Conservation (phyloP, 2,329 filamentous ascomycete species). For the Alternaria conjuncta region DNA sequence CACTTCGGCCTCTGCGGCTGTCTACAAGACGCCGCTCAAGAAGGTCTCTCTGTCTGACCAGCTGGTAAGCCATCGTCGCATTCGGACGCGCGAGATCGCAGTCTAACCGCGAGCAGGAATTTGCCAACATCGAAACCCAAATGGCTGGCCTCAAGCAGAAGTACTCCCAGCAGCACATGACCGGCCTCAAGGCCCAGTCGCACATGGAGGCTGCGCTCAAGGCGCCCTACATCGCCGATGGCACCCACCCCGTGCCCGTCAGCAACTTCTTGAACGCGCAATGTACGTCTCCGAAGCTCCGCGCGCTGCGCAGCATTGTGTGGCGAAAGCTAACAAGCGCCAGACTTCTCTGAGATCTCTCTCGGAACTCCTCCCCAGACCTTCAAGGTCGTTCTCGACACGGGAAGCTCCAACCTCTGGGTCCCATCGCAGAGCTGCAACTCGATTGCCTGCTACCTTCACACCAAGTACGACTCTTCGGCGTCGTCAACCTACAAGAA, state of each 20-base stretch:
- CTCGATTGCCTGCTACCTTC: slow-evolving; percentile 97
- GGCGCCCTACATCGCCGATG: slow-evolving; percentile 69
- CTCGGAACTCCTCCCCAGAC: slow-evolving; percentile 89
- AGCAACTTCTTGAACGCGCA: slow-evolving; percentile 99
- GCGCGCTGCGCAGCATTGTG: neutral
- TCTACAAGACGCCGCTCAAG: slow-evolving; percentile 97
- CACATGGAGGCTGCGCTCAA: slow-evolving; percentile 82
- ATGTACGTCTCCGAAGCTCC: slow-evolving; percentile 67
- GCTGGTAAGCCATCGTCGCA: slow-evolving; percentile 68
- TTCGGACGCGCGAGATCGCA: slow-evolving; percentile 6
- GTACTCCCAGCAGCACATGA: slow-evolving; percentile 70
- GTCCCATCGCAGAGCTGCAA: slow-evolving; percentile 88
- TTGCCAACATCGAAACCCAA: slow-evolving; percentile 80
- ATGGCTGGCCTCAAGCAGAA: slow-evolving; percentile 88
- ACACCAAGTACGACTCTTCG: slow-evolving; percentile 93
- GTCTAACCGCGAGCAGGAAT: slow-evolving; percentile 60
- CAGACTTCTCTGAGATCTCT: slow-evolving; percentile 93
- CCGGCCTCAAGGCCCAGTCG: slow-evolving; percentile 72
- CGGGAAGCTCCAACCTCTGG: slow-evolving; percentile 98
- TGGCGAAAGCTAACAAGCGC: slow-evolving; percentile 24
- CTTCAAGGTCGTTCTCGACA: slow-evolving; percentile 99
- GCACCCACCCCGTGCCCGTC: slow-evolving; percentile 81
- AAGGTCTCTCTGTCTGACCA: slow-evolving; percentile 93
- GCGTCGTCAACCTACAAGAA: slow-evolving; percentile 89
- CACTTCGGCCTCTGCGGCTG: slow-evolving; percentile 80